Conservation (phyloP, 768 basidiomycete genomes). For the Rhizopogon vinicolor region DNA sequence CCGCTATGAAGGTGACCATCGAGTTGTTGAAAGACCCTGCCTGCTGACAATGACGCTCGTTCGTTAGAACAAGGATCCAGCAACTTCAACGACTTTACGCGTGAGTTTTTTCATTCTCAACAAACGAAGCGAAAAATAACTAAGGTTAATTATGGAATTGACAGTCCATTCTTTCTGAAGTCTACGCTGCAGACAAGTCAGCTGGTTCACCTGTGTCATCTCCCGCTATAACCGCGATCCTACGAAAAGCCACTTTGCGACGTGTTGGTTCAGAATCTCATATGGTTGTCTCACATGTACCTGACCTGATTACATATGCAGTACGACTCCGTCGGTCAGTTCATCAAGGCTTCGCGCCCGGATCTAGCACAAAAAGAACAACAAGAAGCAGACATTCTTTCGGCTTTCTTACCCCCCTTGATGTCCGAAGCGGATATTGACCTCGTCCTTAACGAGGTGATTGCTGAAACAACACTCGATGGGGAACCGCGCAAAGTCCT, state of each 20-base stretch:
- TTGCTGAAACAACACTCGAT: slow-evolving; percentile 22
- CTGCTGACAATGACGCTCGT: slow-evolving; percentile 1
- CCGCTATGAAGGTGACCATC: slow-evolving; percentile 62
- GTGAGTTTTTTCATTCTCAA: slow-evolving; percentile 31
- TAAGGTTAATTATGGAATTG: not conserved
- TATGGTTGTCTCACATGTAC: not conserved
- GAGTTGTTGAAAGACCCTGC: not conserved
- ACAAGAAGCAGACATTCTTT: slow-evolving; percentile 50
- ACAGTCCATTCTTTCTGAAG: slow-evolving; percentile 66
- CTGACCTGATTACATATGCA: slow-evolving; percentile 22
- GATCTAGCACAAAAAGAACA: slow-evolving; percentile 65
- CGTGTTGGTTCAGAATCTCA: slow-evolving; percentile 42
- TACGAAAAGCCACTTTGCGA: slow-evolving; percentile 54
- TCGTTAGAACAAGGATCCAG: slow-evolving; percentile 49
- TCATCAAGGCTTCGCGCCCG: slow-evolving; percentile 47
- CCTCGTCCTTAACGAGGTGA: slow-evolving; percentile 37
- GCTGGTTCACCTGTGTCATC: slow-evolving; percentile 39
- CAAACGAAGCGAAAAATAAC: not conserved
- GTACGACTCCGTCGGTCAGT: slow-evolving; percentile 59
- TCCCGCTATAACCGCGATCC: slow-evolving; percentile 43
- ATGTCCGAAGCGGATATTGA: slow-evolving; percentile 56
- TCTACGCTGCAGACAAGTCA: slow-evolving; percentile 63
- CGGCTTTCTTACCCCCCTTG: slow-evolving; percentile 55
- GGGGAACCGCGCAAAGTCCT: slow-evolving; percentile 21
- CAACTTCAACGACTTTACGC: slow-evolving; percentile 52